Evolutionary conservation across 2,329 filamentous ascomycete genomes (phyloP), one percentile per base, ranked within the genome.

Genomic region (Macrophomina pseudophaseolina): DNA sequence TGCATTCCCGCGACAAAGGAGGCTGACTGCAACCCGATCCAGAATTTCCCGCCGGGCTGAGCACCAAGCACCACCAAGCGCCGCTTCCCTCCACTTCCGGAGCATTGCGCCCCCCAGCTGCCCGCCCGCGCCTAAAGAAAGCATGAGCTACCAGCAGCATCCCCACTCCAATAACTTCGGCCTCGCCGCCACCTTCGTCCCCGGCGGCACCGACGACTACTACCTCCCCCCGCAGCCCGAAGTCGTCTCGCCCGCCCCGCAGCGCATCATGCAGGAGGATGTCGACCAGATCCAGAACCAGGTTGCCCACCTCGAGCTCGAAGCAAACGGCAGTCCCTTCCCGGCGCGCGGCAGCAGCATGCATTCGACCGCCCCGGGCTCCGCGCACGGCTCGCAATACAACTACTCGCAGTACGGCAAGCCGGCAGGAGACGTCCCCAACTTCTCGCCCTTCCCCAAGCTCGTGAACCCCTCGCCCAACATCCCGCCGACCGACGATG

Each of bases 221-320:
- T 89, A 89, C 76, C 86, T 90, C 83, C 84, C 84, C 46, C 76
- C 75, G 38, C 74, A 77, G 68, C 87, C 87, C 70, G 88, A 90
- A 78, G 81, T 91, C 74, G 85, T 91, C 70, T 89, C 89, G 73
- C 90, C 90, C 65, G 85, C 87, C 73, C 90, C 90, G 69, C 89
- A 91, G 81, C 86, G 89, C 85, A 93, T 97, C 71, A 97, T 99
- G 88, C 93, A 97, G 82, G 90, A 97, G 75, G 94, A 90, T 48
- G 54, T 66, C 48, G 90, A 93, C 79, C 93, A 95, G 80, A 97
- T 97, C 86, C 92, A 96, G 81, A 89, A 94, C 74, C 92, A 92
- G 80, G 87, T 99, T 71, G 91, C 94, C 74, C 90, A 94, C 79
- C 88, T 99, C 82, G 94, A 97, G 84, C 85, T 93, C 68, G 90